Evolutionary conservation across 2,329 filamentous ascomycete species (phyloP), one percentile per base, ranked within the genome.

Genomic region (Trichoderma sp.): DNA sequence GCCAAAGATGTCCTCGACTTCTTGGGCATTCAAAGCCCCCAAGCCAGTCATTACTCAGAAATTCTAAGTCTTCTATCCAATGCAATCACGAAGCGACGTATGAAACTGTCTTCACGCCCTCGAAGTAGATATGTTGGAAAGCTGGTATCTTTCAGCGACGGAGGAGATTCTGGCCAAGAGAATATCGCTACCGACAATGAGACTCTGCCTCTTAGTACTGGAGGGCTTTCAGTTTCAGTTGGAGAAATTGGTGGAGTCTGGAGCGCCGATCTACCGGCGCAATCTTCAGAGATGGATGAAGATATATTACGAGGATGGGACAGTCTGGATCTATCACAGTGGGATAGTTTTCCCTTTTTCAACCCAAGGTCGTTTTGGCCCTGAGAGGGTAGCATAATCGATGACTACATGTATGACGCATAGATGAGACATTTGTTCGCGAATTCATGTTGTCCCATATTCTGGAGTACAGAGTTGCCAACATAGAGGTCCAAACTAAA

Each of bases 41-140:
- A 91, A 76, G 90, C 90, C 3, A 86, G 85, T 3, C 89, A 91
- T 69, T 91, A 91, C 78, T 84, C 86, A 14, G 88, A 90, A 6
- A 91, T 91, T 24, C 82, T 91, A 8, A 86, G 83, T 0, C 82
- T 85, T 3, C 81, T 90, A 5, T 84, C 85, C 0, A 84, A 85
- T 11, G 87, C 87, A 0, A 85, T 89, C 11, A 77, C 79, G 4
- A 83, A 86, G 67, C 85, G 86, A 75, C 84, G 85, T 0, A 76
- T 80, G 56, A 78, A 78, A 53, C 72, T 77, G 11, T 77, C 77
- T 4, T 74, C 77, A 7, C 77, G 77, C 11, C 77, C 80, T 5
- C 75, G 80, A 45, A 81, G 79, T 29, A 77, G 77, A 41, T 82
- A 82, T n/a, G 80, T 83, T 4, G 79, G 78, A 41, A 79, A 78